Conservation (phyloP, 345 rosid species). For the Excoecaria agallocha region DNA sequence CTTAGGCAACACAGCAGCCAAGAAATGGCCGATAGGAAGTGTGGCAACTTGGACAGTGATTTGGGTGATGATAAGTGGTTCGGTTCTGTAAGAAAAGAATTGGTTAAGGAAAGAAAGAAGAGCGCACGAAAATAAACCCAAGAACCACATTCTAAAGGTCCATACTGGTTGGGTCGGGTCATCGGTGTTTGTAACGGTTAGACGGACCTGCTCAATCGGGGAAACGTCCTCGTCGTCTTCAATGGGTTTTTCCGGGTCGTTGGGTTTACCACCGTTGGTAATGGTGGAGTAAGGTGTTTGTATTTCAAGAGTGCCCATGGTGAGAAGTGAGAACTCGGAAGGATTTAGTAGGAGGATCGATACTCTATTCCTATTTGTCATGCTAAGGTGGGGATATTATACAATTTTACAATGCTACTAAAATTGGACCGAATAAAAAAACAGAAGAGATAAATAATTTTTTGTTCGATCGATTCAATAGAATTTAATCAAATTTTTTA, state of each 20-base stretch:
- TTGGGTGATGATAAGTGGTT: constrained; percentile 80
- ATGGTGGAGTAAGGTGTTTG: constrained; percentile 23
- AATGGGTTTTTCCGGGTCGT: constrained; percentile 25
- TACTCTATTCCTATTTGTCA: too few relatives aligned
- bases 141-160: constrained; percentile 88
- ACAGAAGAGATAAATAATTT: too few relatives aligned
- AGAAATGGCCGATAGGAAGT: constrained; percentile 72
- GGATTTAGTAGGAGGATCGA: background rate
- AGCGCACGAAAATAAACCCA: constrained; percentile 63
- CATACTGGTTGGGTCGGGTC: constrained; percentile 75
- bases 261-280: constrained; percentile 2
- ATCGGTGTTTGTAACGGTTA: constrained; percentile 74
- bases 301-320: constrained; percentile 35
- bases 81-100: constrained; percentile 77
- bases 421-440: too few relatives aligned
- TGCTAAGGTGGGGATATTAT: too few relatives aligned
- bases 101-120: constrained; percentile 81
- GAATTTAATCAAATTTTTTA: too few relatives aligned
- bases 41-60: constrained; percentile 75
- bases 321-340: background rate
- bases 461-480: too few relatives aligned
- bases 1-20: constrained; percentile 56
- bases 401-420: too few relatives aligned
- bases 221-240: constrained; percentile 52
- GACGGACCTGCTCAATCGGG: constrained; percentile 73